Percentiles rank a stretch among this genome's conserved stretches.
These are phyloP conservation scores for Sordariomycetes sp. DNA, from an alignment of 2,329 filamentous ascomycete species.

Conservation along the genomic window DNA sequence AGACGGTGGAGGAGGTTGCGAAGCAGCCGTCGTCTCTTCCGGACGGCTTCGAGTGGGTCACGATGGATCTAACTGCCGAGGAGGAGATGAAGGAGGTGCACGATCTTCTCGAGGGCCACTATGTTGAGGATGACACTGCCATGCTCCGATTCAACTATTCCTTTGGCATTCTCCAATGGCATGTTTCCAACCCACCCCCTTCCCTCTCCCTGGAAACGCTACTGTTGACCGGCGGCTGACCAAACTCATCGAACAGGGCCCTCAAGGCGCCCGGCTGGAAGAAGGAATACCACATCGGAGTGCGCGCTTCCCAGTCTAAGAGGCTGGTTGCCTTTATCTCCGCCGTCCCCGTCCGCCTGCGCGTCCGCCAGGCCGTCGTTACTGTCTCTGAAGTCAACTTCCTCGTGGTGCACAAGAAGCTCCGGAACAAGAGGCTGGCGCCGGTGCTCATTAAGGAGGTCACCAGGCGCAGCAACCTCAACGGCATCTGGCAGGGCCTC, in stretches of 20 bases:
- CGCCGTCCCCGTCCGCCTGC: conserved; percentile 75
- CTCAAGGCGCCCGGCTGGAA: conserved; percentile 91
- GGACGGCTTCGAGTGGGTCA: conserved; percentile 88
- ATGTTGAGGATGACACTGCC: conserved; percentile 93
- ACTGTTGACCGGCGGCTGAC: background rate
- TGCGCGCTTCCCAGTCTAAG: conserved; percentile 70
- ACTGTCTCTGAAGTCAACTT: conserved; percentile 93
- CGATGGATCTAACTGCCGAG: conserved; percentile 72
- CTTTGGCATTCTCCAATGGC: conserved; percentile 80
- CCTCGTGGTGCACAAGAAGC: conserved; percentile 95
- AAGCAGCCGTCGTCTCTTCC: conserved; percentile 67
- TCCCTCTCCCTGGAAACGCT: background rate
- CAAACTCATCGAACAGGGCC: conserved; percentile 45
- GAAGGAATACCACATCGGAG: conserved; percentile 89
- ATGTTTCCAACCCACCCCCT: conserved; percentile 15
- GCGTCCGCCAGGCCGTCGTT: conserved; percentile 65
- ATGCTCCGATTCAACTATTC: conserved; percentile 99
- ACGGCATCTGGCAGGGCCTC: conserved; percentile 85
- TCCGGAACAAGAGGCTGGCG: conserved; percentile 82
- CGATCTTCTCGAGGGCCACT: conserved; percentile 83
- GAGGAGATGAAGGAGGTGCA: conserved; percentile 81
- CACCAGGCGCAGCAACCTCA: conserved; percentile 79
- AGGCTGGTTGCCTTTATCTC: conserved; percentile 95
- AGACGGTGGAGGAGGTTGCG: conserved; percentile 67
- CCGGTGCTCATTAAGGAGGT: conserved; percentile 97